These are phyloP conservation scores for Leccinum rimulosum DNA, from an alignment of 768 basidiomycete genomes.

Conservation along the genomic window DNA sequence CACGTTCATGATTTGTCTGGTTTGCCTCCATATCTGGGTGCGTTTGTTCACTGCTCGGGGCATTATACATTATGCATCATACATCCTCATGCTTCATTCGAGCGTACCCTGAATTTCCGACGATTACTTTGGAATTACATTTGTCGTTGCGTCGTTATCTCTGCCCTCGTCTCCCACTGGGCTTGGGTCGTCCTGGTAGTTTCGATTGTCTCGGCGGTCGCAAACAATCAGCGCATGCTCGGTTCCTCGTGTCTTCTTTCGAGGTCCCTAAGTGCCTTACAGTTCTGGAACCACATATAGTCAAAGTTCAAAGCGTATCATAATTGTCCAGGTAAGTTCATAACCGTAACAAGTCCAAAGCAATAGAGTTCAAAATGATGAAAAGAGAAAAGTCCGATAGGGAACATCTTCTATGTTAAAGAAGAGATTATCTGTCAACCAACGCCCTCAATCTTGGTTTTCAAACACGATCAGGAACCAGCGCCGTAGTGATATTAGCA, in stretches of 20 bases:
- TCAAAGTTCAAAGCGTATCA: background rate
- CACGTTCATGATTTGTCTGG: background rate
- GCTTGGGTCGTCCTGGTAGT: too few species aligned
- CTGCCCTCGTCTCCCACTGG: too few species aligned
- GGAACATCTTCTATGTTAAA: background rate
- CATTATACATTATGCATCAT: too few species aligned
- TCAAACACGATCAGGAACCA: conserved; percentile 11
- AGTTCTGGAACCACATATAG: background rate
- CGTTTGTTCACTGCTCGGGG: background rate
- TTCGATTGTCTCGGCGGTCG: too few species aligned
- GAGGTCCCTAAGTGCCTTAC: too few species aligned
- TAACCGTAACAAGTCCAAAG: background rate
- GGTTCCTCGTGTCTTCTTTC: too few species aligned
- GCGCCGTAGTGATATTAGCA: conserved; percentile 15
- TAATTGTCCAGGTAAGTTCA: background rate
- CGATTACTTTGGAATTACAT: background rate
- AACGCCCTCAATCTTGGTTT: background rate
- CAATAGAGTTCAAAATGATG: background rate
- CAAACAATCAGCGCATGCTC: too few species aligned
- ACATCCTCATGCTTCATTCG: background rate
- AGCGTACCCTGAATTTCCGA: background rate
- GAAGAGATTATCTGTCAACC: background rate
- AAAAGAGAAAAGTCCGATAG: background rate
- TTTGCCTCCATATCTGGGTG: background rate
- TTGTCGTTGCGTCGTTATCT: too few species aligned